A percentile compares a stretch with the other conserved stretches of the same genome.
Evolutionary conservation across 2,329 filamentous ascomycete genomes (phyloP).

Genomic region (Calonectria henricotiae): DNA sequence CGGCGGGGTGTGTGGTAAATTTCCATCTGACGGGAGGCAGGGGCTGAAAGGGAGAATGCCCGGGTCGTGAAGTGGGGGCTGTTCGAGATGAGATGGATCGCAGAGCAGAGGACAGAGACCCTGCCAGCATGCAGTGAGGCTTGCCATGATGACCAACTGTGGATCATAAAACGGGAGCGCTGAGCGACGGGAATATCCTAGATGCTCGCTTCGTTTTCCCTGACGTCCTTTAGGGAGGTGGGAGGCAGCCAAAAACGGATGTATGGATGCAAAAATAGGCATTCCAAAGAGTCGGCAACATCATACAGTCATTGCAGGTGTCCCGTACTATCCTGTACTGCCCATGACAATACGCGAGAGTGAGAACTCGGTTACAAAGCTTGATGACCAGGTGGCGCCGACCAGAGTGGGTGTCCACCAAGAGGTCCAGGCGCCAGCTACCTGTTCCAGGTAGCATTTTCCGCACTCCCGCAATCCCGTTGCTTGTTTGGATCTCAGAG

Average conservation of each 20-base stretch:
- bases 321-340: slow-evolving; percentile 1
- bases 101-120: slow-evolving; percentile 20
- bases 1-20: slow-evolving; percentile 42
- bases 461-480: slow-evolving; percentile 34
- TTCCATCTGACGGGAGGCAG: slow-evolving; percentile 38
- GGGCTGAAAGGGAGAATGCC: slow-evolving; percentile 36
- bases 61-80: slow-evolving; percentile 30
- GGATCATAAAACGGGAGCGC: slow-evolving; percentile 37
- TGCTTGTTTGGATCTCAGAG: slow-evolving; percentile 37
- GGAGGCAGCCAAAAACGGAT: slow-evolving; percentile 31
- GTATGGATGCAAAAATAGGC: slow-evolving; percentile 9
- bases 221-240: slow-evolving; percentile 43
- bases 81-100: slow-evolving; percentile 47
- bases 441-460: slow-evolving; percentile 35
- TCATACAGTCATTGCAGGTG: slow-evolving; percentile 21
- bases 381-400: slow-evolving; percentile 30
- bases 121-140: slow-evolving; percentile 16
- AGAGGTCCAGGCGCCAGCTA: slow-evolving; percentile 33
- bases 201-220: slow-evolving; percentile 49
- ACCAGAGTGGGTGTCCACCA: slow-evolving; percentile 27
- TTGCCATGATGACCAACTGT: slow-evolving; percentile 14
- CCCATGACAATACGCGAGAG: slow-evolving; percentile 18
- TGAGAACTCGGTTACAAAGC: slow-evolving; percentile 26
- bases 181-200: slow-evolving; percentile 47
- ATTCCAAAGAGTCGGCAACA: slow-evolving; percentile 36